Base-by-base conservation (phyloP, 768 basidiomycete species). In the Cystofilobasidium macerans region DNA sequence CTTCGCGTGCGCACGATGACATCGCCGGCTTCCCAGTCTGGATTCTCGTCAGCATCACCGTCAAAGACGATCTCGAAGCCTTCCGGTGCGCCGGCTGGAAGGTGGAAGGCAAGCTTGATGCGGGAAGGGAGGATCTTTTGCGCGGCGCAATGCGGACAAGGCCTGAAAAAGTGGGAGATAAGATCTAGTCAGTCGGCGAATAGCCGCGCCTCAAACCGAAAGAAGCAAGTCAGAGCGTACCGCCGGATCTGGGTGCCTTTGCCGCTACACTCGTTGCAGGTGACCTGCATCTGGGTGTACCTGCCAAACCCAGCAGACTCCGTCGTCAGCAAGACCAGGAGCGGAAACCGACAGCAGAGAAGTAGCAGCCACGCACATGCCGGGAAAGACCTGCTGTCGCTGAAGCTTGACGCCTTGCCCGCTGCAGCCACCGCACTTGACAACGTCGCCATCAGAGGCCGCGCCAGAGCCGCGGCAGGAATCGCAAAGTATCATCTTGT, bases 381-480 rank as follows among this genome's bases (percentile, higher is more conserved):
- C 93, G 2, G 93, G 92, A 81, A 94, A 93, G 68, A 99, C 88
- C 76, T 93, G 95, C 73, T 95, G 91, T 63, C 89, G 85, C 57
- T 85, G 82, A 28, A 95, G 75, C 73, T 88, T 86, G 61, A 94
- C 81, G 42, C 95, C 95, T 57, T 84, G 79, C 24, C 95, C 95
- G 61, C 83, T 81, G 73, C 95, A 99, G 14, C 82, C 82, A 3
- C 82, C 75, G 74, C 95, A 99, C n/a, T 83, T 81, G 72, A 90
- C 88, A 57, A 95, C 88, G 73, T 95, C 89, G 9, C 82, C 76
- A 66, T 90, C 88, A 0, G 89, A 88, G 1, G 90, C 87, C 0
- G 95, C 95, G 28, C 95, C 95, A 0, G 89, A 85, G 28, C 95
- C 95, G 73, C 92, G 86, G 78, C 95, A 99, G 74, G 95, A 89